Percentiles rank a stretch among this genome's conserved stretches.
phyloP scores from a whole-genome alignment of 768 basidiomycete genomes.

The Pseudohyphozyma bogoriensis region DNA sequence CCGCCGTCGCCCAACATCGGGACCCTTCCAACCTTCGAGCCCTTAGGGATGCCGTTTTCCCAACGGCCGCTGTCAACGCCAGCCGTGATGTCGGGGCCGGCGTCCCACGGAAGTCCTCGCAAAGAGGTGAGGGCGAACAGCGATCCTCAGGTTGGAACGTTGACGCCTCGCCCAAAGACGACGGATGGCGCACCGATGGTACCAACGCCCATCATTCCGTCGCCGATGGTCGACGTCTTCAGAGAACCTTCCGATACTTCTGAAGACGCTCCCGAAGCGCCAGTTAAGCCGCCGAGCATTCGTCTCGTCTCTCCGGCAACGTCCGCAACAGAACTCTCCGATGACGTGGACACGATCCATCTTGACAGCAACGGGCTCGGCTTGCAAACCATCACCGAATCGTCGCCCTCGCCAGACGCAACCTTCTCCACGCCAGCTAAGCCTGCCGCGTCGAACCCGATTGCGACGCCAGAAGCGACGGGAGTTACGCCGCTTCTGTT shows the following conservation, averaged over 20 bases:
- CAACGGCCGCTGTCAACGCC: neutral
- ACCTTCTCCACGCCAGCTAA: neutral
- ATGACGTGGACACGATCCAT: neutral
- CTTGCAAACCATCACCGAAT: constrained; percentile 5
- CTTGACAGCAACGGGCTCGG: neutral
- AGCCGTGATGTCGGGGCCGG: neutral
- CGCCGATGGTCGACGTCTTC: no score
- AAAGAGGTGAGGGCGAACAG: no score
- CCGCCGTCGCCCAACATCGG: neutral
- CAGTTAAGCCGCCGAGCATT: neutral
- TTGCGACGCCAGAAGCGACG: neutral
- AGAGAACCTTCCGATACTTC: neutral
- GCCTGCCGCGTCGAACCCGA: neutral
- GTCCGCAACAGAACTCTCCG: neutral
- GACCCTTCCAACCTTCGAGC: neutral
- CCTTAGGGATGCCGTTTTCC: neutral
- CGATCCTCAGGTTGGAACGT: no score
- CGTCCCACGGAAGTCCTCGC: no score
- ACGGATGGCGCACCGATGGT: no score
- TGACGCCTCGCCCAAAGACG: no score
- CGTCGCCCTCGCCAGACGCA: constrained; percentile 2
- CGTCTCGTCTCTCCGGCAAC: neutral
- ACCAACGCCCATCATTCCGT: neutral
- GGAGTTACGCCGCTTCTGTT: neutral
- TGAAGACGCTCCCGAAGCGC: no score